Evolutionary conservation across 2,329 filamentous ascomycete genomes (phyloP).

Genomic region (Pseudocercospora vitis): DNA sequence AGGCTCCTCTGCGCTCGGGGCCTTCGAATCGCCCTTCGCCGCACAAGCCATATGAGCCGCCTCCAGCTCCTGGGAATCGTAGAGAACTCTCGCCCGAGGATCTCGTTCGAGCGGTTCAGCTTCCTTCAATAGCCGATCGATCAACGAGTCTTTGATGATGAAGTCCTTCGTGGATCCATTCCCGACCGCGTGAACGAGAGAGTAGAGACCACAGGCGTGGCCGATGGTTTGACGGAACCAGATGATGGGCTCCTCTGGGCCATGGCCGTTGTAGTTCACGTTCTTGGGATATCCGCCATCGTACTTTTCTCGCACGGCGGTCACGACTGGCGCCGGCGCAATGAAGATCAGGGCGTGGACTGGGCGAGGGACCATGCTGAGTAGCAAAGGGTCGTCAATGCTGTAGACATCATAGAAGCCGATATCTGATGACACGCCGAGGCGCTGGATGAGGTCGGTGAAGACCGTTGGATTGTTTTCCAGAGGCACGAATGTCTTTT

Average conservation of each 20-base stretch:
- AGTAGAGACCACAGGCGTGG: conserved; percentile 60
- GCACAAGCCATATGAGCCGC: conserved; percentile 46
- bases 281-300: conserved; percentile 38
- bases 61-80: conserved; percentile 50
- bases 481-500: conserved; percentile 36
- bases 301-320: conserved; percentile 45
- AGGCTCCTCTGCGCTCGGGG: conserved; percentile 34
- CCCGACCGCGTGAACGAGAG: conserved; percentile 54
- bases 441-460: conserved; percentile 49
- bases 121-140: conserved; percentile 48
- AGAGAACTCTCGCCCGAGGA: conserved; percentile 54
- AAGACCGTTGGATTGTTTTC: conserved; percentile 60
- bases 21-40: conserved; percentile 43
- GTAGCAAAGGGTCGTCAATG: conserved; percentile 51
- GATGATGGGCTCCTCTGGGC: conserved; percentile 53
- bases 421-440: conserved; percentile 50
- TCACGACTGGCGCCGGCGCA: conserved; percentile 47
- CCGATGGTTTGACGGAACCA: conserved; percentile 59
- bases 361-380: conserved; percentile 54
- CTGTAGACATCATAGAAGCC: conserved; percentile 57
- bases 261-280: conserved; percentile 48
- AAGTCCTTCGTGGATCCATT: conserved; percentile 50
- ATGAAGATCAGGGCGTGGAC: conserved; percentile 57
- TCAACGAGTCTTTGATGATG: conserved; percentile 45
- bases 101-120: conserved; percentile 47